Evolutionary conservation across 108 stramenopile genomes (phyloP).

Genomic region (Pseudonitzschia delicatissima): DNA sequence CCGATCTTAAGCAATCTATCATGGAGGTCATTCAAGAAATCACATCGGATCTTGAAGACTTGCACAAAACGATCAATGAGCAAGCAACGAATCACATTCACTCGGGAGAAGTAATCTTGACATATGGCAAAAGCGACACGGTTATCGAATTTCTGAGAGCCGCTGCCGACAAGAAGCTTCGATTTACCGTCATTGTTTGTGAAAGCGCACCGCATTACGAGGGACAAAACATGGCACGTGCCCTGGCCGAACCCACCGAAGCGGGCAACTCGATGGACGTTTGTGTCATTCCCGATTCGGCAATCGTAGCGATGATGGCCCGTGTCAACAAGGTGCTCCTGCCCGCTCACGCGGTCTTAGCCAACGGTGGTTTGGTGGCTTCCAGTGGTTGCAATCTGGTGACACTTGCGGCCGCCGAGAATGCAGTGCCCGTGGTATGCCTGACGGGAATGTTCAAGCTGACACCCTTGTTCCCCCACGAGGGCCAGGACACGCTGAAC

Average conservation of each 20-base stretch:
- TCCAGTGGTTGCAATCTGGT: conserved; percentile 88
- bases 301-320: conserved; percentile 74
- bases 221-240: conserved; percentile 83
- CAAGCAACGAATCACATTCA: conserved; percentile 93
- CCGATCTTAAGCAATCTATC: conserved; percentile 70
- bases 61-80: conserved; percentile 85
- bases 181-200: conserved; percentile 94
- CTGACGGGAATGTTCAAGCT: conserved; percentile 96
- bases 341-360: conserved; percentile 94
- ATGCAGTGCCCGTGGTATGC: conserved; percentile 92
- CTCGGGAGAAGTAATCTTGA: conserved; percentile 90
- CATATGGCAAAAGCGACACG: conserved; percentile 84
- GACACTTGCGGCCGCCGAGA: conserved; percentile 89
- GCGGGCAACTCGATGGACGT: conserved; percentile 60
- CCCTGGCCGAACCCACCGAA: conserved; percentile 55
- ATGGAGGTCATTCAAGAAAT: conserved; percentile 92
- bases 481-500: conserved; percentile 92
- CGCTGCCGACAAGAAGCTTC: conserved; percentile 81
- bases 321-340: conserved; percentile 94
- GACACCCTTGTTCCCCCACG: conserved; percentile 96
- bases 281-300: conserved; percentile 51
- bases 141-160: conserved; percentile 76
- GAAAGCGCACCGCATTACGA: conserved; percentile 88
- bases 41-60: conserved; percentile 79
- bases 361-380: conserved; percentile 95